phyloP scores from a whole-genome alignment of 495 filamentous ascomycete genomes.

The Talaromyces borbonicus region DNA sequence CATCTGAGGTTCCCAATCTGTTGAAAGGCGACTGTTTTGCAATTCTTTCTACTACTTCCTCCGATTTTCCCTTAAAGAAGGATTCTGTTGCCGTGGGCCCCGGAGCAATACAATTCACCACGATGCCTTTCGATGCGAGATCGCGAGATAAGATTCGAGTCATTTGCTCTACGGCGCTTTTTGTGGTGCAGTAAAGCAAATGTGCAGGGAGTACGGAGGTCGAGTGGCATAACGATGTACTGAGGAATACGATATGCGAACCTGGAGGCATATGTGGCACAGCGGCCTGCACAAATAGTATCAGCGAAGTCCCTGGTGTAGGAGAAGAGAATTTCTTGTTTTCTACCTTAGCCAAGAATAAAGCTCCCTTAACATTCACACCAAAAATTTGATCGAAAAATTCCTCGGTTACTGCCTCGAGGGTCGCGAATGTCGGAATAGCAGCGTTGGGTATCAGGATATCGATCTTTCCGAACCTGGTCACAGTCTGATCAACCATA shows the following conservation, averaged over 20 bases:
- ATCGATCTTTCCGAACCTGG: constrained; percentile 47
- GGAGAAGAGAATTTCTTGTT: constrained; percentile 8
- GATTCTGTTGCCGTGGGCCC: constrained; percentile 60
- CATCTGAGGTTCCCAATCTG: constrained; percentile 48
- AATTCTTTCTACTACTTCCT: constrained; percentile 45
- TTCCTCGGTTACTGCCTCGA: constrained; percentile 47
- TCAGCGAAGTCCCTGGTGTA: not conserved
- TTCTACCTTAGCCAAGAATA: constrained; percentile 54
- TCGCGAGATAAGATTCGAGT: constrained; percentile 54
- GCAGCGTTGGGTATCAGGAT: constrained; percentile 55
- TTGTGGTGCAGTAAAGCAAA: constrained; percentile 51
- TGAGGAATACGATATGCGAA: constrained; percentile 51
- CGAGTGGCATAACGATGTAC: constrained; percentile 37
- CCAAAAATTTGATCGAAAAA: constrained; percentile 46
- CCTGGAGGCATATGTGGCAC: constrained; percentile 48
- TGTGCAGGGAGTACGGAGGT: constrained; percentile 46
- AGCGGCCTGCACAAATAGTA: constrained; percentile 38
- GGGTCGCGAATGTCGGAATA: constrained; percentile 39
- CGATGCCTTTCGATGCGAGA: constrained; percentile 48
- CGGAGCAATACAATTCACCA: constrained; percentile 55
- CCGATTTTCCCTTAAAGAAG: constrained; percentile 52
- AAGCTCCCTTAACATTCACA: constrained; percentile 59
- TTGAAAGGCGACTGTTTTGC: constrained; percentile 42
- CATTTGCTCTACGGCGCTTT: constrained; percentile 66
- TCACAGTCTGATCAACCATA: constrained; percentile 34